phyloP scores from a whole-genome alignment of 1,284 basidiomycete species.

The Clitocybe nebularis region DNA sequence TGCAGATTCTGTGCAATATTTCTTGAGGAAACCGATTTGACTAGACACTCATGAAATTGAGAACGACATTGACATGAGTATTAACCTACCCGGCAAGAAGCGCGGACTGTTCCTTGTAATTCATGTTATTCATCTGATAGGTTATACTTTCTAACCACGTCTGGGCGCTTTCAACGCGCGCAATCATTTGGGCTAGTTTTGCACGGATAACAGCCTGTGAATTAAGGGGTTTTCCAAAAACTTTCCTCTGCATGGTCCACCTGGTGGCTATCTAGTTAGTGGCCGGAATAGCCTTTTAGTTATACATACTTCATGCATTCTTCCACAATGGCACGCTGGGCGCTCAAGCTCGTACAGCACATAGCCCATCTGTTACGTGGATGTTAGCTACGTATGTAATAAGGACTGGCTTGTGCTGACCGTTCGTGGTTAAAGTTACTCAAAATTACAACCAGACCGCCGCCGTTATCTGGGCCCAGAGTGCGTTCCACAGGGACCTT shows the following conservation, averaged over 20 bases:
- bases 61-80: background rate
- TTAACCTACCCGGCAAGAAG: slow-evolving; percentile 42
- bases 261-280: slow-evolving; percentile 25
- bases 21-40: slow-evolving; percentile 68
- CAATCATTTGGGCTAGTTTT: slow-evolving; percentile 77
- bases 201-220: slow-evolving; percentile 75
- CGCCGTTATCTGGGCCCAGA: slow-evolving; percentile 68
- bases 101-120: slow-evolving; percentile 34
- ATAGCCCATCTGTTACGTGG: slow-evolving; percentile 33
- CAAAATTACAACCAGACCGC: slow-evolving; percentile 70
- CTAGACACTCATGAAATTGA: slow-evolving; percentile 25
- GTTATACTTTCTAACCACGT: slow-evolving; percentile 79
- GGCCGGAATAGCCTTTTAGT: background rate
- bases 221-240: slow-evolving; percentile 73
- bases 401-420: slow-evolving; percentile 9
- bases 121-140: slow-evolving; percentile 79
- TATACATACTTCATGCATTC: slow-evolving; percentile 58
- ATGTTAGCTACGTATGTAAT: background rate
- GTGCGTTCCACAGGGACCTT: slow-evolving; percentile 78
- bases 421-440: slow-evolving; percentile 33
- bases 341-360: slow-evolving; percentile 40
- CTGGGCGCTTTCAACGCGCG: slow-evolving; percentile 70
- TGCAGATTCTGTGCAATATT: slow-evolving; percentile 50
- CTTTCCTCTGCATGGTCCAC: slow-evolving; percentile 67
- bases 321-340: slow-evolving; percentile 58